These are phyloP conservation scores for Pleurotus pulmonarius DNA, from an alignment of 768 basidiomycete species.

Conservation along the genomic window DNA sequence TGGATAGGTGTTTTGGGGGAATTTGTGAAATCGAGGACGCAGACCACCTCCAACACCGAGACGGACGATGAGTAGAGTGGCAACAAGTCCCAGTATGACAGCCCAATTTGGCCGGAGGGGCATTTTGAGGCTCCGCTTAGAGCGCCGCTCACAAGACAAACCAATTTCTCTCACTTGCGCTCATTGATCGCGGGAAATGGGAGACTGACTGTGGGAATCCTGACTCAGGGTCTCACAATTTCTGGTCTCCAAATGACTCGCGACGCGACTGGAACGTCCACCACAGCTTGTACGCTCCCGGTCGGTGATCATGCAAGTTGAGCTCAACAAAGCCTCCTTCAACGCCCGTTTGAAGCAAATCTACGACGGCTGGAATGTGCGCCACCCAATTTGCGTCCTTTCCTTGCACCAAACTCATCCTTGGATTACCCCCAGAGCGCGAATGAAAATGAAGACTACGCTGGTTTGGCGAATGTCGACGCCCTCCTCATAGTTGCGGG, in stretches of 20 bases:
- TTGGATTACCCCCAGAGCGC: slow-evolving; percentile 45
- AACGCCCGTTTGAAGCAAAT: slow-evolving; percentile 54
- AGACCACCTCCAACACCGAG: slow-evolving; percentile 41
- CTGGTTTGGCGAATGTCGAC: slow-evolving; percentile 62
- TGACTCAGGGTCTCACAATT: not conserved
- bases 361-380: slow-evolving; percentile 61
- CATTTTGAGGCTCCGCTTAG: slow-evolving; percentile 27
- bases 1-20: slow-evolving; percentile 40
- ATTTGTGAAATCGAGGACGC: slow-evolving; percentile 32
- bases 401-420: slow-evolving; percentile 9
- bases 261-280: slow-evolving; percentile 3
- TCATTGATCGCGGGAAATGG: slow-evolving; percentile 2
- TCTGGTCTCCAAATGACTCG: not conserved
- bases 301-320: slow-evolving; percentile 51
- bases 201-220: not conserved
- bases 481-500: slow-evolving; percentile 72
- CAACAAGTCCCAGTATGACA: slow-evolving; percentile 23
- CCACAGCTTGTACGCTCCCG: not conserved
- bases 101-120: slow-evolving; percentile 16
- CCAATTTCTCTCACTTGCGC: not conserved
- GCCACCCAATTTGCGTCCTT: slow-evolving; percentile 19
- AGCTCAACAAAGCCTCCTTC: slow-evolving; percentile 64
- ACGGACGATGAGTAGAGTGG: slow-evolving; percentile 37
- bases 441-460: slow-evolving; percentile 66
- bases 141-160: slow-evolving; percentile 22